Evolutionary conservation across 2,329 filamentous ascomycete genomes (phyloP).

Genomic region (Sphaerulina vaccinii): DNA sequence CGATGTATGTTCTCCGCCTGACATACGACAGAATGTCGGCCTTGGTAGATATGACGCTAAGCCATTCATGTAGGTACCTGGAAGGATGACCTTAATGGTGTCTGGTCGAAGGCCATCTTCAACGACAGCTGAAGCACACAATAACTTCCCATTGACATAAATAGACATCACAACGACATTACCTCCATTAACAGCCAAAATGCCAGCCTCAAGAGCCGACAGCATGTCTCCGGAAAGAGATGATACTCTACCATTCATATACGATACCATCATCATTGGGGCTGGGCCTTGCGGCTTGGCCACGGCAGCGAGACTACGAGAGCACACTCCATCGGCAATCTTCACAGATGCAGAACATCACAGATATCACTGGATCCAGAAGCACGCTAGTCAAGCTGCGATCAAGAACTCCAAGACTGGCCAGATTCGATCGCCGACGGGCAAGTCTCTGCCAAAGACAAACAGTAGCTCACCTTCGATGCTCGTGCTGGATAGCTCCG

Average conservation of each 20-base stretch:
- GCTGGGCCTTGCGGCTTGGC: conserved; percentile 74
- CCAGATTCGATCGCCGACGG: conserved; percentile 30
- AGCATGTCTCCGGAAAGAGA: conserved; percentile 21
- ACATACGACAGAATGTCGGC: not conserved
- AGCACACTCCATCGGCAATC: conserved; percentile 71
- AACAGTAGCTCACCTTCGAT: conserved; percentile 43
- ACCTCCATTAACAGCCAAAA: not conserved
- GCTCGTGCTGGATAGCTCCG: conserved; percentile 66
- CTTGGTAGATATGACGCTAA: conserved; percentile 2
- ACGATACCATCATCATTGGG: conserved; percentile 71
- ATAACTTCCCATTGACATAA: not conserved
- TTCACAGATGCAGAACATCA: conserved; percentile 83
- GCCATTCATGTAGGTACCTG: conserved; percentile 12
- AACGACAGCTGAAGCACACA: not conserved
- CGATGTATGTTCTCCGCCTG: too few species aligned
- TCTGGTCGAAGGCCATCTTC: not conserved
- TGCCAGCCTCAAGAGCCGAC: conserved; percentile 20
- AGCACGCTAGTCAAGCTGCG: conserved; percentile 60
- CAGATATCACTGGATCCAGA: conserved; percentile 74
- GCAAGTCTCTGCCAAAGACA: conserved; percentile 20
- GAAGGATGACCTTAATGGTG: conserved; percentile 19
- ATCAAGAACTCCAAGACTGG: conserved; percentile 55
- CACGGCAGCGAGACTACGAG: conserved; percentile 68
- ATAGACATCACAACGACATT: not conserved
- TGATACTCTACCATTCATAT: conserved; percentile 34